Conservation (phyloP, 2,329 filamentous ascomycete genomes). For the Trichoderma lentiforme region DNA sequence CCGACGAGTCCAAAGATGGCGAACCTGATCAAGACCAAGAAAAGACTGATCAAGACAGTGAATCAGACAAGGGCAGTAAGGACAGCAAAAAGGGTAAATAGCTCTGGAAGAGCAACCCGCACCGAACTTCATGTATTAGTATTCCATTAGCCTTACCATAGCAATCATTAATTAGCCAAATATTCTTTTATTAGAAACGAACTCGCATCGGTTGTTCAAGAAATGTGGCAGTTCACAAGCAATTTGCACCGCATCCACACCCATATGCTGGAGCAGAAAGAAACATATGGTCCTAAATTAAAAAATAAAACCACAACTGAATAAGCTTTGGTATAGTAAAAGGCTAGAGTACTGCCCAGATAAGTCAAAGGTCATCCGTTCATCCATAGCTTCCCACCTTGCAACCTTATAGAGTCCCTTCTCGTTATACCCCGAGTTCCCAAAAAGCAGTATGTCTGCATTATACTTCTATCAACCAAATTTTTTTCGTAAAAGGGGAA, state of each 20-base stretch:
- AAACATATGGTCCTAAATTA: neutral
- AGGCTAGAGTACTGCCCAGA: neutral
- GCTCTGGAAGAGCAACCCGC: neutral
- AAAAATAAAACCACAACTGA: neutral
- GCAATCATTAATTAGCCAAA: neutral
- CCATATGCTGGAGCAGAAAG: neutral
- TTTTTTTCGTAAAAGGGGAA: conserved; percentile 20
- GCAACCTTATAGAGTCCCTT: conserved; percentile 8
- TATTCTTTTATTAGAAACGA: neutral
- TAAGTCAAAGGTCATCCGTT: neutral
- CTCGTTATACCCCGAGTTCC: conserved; percentile 7
- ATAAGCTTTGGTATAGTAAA: conserved; percentile 5
- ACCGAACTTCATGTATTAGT: neutral
- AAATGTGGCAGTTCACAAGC: neutral
- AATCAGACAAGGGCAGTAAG: conserved; percentile 4
- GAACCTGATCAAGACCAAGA: neutral
- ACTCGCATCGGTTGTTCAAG: neutral
- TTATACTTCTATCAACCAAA: conserved; percentile 20
- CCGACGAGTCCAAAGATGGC: neutral
- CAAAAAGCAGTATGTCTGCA: conserved; percentile 12
- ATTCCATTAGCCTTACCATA: neutral
- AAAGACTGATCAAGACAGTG: conserved; percentile 15
- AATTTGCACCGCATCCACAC: too few relatives aligned
- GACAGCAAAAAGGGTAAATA: conserved; percentile 17
- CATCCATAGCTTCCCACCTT: conserved; percentile 11